Evolutionary conservation across 1,284 basidiomycete genomes (phyloP).

Genomic region (Abortiporus biennis): DNA sequence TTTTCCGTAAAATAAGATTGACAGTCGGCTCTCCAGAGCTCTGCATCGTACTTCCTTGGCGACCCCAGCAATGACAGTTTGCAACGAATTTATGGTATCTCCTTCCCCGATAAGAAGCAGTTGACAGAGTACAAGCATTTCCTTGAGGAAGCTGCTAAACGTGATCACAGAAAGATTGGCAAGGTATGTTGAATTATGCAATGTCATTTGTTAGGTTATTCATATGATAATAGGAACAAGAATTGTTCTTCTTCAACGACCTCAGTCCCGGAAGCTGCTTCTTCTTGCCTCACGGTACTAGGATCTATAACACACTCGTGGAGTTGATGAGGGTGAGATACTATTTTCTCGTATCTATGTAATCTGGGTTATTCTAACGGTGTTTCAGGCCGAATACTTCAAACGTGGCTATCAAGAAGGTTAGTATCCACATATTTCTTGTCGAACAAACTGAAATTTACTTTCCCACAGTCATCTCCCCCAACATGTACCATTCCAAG

Average conservation of each 20-base stretch:
- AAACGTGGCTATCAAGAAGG: conserved; percentile 88
- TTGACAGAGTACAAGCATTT: conserved; percentile 95
- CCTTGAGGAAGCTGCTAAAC: conserved; percentile 93
- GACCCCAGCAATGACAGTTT: conserved; percentile 93
- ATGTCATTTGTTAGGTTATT: conserved; percentile 1
- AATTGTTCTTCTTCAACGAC: conserved; percentile 99
- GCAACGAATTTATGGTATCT: conserved; percentile 97
- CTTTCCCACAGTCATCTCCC: conserved; percentile 76
- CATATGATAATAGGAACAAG: conserved; percentile 66
- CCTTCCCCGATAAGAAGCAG: conserved; percentile 98
- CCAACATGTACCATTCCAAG: conserved; percentile 97
- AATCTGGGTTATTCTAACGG: conserved; percentile 7
- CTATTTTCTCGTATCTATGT: conserved; percentile 5
- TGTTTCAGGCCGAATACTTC: conserved; percentile 64
- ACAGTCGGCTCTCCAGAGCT: conserved; percentile 86
- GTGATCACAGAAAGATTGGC: conserved; percentile 95
- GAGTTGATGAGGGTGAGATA: conserved; percentile 83
- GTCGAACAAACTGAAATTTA: neutral
- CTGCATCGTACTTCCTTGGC: conserved; percentile 97
- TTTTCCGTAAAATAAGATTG: conserved; percentile 5
- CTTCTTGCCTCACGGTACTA: conserved; percentile 95
- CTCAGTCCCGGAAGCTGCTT: conserved; percentile 93
- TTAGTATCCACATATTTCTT: conserved; percentile 19
- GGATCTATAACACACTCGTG: conserved; percentile 94
- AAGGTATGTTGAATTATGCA: conserved; percentile 40